phyloP scores from a whole-genome alignment of 257 asterid species.

The Perilla frutescens region DNA sequence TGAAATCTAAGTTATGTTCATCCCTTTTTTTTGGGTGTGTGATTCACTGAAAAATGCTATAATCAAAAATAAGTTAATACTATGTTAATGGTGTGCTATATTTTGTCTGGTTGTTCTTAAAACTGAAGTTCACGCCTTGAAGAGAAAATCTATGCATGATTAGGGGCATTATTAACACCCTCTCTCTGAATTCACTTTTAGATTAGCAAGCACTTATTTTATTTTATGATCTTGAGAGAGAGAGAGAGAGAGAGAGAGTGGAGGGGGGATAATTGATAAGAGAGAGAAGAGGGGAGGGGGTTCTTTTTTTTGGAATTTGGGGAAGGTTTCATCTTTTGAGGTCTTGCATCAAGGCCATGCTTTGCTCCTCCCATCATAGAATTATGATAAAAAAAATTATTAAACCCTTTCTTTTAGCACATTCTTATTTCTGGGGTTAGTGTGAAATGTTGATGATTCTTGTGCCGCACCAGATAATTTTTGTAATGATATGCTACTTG shows the following conservation, averaged over 20 bases:
- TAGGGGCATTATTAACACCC: constrained; percentile 33
- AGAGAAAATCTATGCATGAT: constrained; percentile 47
- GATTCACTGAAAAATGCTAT: too few species aligned
- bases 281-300: constrained; percentile 33
- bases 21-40: too few species aligned
- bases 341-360: constrained; percentile 67
- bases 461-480: constrained; percentile 41
- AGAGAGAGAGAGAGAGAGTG: constrained; percentile 39
- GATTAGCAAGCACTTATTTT: constrained; percentile 17
- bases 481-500: constrained; percentile 43
- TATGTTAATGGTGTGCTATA: too few species aligned
- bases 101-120: constrained; percentile 55
- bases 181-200: constrained; percentile 35
- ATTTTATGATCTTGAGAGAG: constrained; percentile 30
- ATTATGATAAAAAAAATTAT: constrained; percentile 35
- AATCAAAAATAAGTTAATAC: too few species aligned
- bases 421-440: constrained; percentile 39
- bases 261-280: too few species aligned
- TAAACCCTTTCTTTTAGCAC: background rate
- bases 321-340: constrained; percentile 69
- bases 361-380: constrained; percentile 60
- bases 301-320: constrained; percentile 53
- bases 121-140: constrained; percentile 53
- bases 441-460: constrained; percentile 40
- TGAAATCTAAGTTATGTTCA: too few species aligned